Evolutionary conservation across 306 rosid genomes (phyloP).

Genomic region (Vigna mungo): DNA sequence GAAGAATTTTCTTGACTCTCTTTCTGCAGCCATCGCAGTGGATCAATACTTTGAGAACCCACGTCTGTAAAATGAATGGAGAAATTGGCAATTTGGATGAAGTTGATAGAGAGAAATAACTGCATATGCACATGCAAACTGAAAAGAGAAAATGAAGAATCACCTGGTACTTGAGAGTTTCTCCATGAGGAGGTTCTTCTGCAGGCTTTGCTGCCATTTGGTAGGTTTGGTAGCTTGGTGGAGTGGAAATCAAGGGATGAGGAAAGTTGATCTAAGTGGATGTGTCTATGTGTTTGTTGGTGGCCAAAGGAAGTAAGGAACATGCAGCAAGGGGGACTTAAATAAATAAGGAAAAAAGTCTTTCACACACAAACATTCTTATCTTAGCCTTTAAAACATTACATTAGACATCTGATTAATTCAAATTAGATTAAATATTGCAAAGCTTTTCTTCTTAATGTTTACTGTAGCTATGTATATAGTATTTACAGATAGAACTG

Average conservation of each 20-base stretch:
- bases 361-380: neutral
- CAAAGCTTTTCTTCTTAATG: no score
- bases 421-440: neutral
- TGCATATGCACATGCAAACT: neutral
- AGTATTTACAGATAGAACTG: neutral
- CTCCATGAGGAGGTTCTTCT: conserved; percentile 57
- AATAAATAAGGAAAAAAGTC: conserved; percentile 37
- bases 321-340: conserved; percentile 36
- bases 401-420: neutral
- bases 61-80: conserved; percentile 57
- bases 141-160: neutral
- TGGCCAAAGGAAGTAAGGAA: conserved; percentile 35
- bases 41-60: conserved; percentile 85
- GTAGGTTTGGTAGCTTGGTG: conserved; percentile 35
- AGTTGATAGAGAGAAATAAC: conserved; percentile 20
- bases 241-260: conserved; percentile 47
- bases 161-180: conserved; percentile 78
- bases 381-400: neutral
- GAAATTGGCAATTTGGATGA: conserved; percentile 8
- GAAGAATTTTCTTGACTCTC: conserved; percentile 89
- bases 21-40: conserved; percentile 93
- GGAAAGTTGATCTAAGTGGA: conserved; percentile 34
- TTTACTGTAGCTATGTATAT: no score
- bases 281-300: conserved; percentile 35
- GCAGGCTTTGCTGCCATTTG: conserved; percentile 68